Base-by-base conservation (phyloP, 768 basidiomycete genomes). In the Boletus vermiculosoides region DNA sequence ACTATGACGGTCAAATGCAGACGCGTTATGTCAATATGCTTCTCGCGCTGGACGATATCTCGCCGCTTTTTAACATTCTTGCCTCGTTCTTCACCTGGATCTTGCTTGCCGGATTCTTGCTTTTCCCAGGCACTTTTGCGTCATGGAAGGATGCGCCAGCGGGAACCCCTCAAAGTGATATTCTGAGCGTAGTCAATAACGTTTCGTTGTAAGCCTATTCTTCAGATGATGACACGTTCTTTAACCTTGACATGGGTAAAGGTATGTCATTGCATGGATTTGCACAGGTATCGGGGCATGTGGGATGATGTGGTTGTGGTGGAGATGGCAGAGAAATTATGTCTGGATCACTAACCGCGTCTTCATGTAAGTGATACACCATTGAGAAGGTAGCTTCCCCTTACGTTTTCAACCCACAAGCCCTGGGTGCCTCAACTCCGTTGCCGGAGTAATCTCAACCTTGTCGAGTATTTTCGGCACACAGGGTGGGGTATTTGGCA, bases 11-110 rank as follows among this genome's bases (percentile, higher is more conserved):
- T 9, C 59, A 58, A 52, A 50, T 25, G 28, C 58, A 80, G 56
- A 83, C 84, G 3, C 77, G 76, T 33, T 86, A 86, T 61, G 76
- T 84, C 60, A 80, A 78, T 51, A 86, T 86, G 84, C 74, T 86
- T 25, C 77, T 86, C 34, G 84, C 83, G 5, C 68, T 85, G 22
- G 84, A 85, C 60, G 75, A 72, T 37, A 85, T 86, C 44, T 81
- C 83, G 18, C 60, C 68, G 4, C 22, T 79, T 41, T 74, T 80
- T 65, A 83, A 84, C 54, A 53, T 83, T 15, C 65, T 79, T n/a
- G 77, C 81, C 3, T 75, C 75, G 9, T 84, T 86, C 70, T 85
- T 82, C 60, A 84, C 81, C 10, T 86, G 84, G 84, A 77, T 86
- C 53, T 63, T 85, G 50, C 72, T 86, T 23, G 84, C 83, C 10